Base-by-base conservation (phyloP, 495 filamentous ascomycete species). In the Parmelia sp. region DNA sequence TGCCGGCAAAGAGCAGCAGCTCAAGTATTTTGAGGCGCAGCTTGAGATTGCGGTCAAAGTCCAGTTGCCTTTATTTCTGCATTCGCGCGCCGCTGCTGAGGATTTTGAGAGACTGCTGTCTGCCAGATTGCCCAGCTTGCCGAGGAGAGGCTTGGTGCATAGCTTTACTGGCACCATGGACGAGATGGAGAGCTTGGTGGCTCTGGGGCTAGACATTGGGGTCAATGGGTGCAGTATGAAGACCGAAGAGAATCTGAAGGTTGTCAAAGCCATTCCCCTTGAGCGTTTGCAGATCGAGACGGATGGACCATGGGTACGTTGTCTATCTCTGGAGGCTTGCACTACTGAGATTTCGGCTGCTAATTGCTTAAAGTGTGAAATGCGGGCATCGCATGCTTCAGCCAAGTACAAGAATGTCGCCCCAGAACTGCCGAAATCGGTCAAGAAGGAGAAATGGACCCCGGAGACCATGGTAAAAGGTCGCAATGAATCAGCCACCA, bases 361-460 rank as follows among this genome's bases (percentile, higher is more conserved):
- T 33, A 55, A 55, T 55, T 4, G 15, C 29, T 33, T 17, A 31
- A 62, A 82, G 79, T 84, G 82, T 69, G 82, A 84, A 60, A 84
- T 84, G 56, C 73, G 82, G 4, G 77, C 82, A 17, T 79, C 77
- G 0, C 82, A 84, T 70, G 80, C 82, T 0, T 80, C 78, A 15
- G 70, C 82, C 0, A 82, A 80, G 57, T 79, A 78, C 65, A 69
- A 83, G 47, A 60, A 64, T 7, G 80, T 75, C 21, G 80, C 79
- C 5, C 76, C 78, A 4, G 21, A 73, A 12, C 63, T 83, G 36
- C 79, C 79, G 2, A 81, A 79, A 64, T 74, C 80, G n/a, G 86
- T 96, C 44, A 97, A 96, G 79, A 97, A 97, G 74, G 94, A 98
- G 75, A 96, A 88, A 74, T 98, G 89, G 84, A 82, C 82, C 49